A percentile compares a stretch with the other conserved stretches of the same genome.
Evolutionary conservation across 129 eudicot species (phyloP).

Genomic region (Centaurea solstitialis): DNA sequence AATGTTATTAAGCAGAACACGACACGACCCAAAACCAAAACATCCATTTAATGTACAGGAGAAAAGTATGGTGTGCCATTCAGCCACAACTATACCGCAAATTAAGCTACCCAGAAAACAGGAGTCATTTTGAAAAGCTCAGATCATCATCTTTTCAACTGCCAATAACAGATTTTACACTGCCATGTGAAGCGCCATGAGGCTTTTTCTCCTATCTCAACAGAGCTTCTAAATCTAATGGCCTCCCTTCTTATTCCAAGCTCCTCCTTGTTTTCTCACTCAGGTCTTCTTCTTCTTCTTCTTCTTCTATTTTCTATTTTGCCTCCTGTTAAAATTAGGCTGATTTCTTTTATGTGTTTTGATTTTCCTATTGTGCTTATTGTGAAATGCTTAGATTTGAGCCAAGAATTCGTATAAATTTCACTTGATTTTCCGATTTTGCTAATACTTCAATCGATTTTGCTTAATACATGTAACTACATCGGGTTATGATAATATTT

Average conservation of each 20-base stretch:
- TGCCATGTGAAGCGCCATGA: constrained; percentile 27
- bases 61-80: neutral
- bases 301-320: neutral
- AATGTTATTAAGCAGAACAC: neutral
- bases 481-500: neutral
- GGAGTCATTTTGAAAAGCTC: neutral
- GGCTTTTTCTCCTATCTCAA: constrained; percentile 44
- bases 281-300: constrained; percentile 39
- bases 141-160: constrained; percentile 7
- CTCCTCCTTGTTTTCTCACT: constrained; percentile 59
- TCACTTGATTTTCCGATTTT: no score
- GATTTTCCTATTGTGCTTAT: neutral
- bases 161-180: neutral
- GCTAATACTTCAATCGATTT: no score
- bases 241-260: constrained; percentile 53
- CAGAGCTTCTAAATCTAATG: constrained; percentile 41
- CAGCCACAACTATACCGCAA: neutral
- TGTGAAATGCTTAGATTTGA: neutral
- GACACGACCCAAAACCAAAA: neutral
- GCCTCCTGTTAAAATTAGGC: constrained; percentile 4
- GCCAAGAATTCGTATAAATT: neutral
- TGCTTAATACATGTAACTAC: neutral
- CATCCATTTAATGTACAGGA: neutral
- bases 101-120: neutral
- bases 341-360: constrained; percentile 1